Conservation (phyloP, 257 asterid genomes). For the Solanum bulbocastanum region DNA sequence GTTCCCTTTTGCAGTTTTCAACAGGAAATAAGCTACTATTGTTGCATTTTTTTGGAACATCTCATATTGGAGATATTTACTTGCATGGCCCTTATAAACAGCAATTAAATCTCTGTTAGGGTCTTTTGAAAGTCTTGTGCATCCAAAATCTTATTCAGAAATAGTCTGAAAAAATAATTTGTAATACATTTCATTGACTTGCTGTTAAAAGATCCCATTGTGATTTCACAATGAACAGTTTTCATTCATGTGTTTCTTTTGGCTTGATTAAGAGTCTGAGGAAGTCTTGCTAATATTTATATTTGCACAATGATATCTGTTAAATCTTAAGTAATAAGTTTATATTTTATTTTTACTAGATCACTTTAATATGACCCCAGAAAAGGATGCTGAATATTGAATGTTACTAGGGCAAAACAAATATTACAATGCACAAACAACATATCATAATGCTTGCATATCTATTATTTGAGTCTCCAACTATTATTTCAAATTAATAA, state of each 20-base stretch:
- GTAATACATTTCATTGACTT: not conserved
- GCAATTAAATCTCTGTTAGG: not conserved
- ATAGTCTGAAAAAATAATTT: not conserved
- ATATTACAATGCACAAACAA: not conserved
- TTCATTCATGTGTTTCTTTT: not conserved
- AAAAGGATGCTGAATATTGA: not conserved
- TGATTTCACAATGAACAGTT: not conserved
- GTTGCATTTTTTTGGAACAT: not conserved
- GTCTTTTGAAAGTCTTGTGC: not conserved
- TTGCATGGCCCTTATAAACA: not conserved
- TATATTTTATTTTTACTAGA: not conserved
- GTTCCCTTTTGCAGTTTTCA: not conserved
- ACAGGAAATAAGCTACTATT: not conserved
- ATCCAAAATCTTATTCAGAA: not conserved
- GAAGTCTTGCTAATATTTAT: not conserved
- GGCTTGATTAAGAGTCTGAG: not conserved
- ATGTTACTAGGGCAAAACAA: not conserved
- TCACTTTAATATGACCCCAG: not conserved
- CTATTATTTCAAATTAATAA: not conserved
- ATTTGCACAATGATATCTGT: not conserved
- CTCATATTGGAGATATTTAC: not conserved
- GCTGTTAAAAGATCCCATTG: not conserved
- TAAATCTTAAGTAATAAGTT: not conserved
- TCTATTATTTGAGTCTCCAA: not conserved
- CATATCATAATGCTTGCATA: not conserved